Conservation (phyloP, 768 basidiomycete genomes). For the Leccinum variicolor region DNA sequence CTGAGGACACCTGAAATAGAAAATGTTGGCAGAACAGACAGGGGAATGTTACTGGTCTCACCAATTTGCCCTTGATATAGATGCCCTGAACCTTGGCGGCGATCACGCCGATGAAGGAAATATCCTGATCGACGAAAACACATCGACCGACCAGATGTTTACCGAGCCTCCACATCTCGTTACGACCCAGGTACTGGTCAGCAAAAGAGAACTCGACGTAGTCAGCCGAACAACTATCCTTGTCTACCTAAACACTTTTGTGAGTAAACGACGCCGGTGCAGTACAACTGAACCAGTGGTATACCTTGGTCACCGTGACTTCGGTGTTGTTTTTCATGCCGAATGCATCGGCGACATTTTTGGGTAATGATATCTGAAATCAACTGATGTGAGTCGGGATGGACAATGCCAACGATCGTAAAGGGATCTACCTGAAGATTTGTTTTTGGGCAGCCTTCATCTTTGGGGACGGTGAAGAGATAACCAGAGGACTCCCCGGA, state of each 20-base stretch:
- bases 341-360: conserved; percentile 69
- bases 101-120: conserved; percentile 79
- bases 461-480: conserved; percentile 66
- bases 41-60: conserved; percentile 23
- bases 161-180: conserved; percentile 96
- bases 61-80: conserved; percentile 67
- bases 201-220: conserved; percentile 90
- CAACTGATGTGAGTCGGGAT: not conserved
- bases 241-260: conserved; percentile 55
- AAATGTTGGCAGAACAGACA: conserved; percentile 1
- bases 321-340: conserved; percentile 68
- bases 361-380: conserved; percentile 68
- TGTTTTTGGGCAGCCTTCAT: conserved; percentile 57
- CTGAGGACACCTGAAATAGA: conserved; percentile 67
- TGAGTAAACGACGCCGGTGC: conserved; percentile 10
- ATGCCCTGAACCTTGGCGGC: conserved; percentile 81
- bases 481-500: conserved; percentile 42
- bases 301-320: conserved; percentile 68
- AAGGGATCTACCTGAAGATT: conserved; percentile 55
- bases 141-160: conserved; percentile 78
- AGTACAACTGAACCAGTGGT: not conserved
- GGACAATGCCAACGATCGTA: not conserved
- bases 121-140: conserved; percentile 79
- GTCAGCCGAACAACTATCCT: conserved; percentile 57
- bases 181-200: conserved; percentile 92